Base-by-base conservation (phyloP, 352 stramenopile species). In the Phytophthora crassamura region DNA sequence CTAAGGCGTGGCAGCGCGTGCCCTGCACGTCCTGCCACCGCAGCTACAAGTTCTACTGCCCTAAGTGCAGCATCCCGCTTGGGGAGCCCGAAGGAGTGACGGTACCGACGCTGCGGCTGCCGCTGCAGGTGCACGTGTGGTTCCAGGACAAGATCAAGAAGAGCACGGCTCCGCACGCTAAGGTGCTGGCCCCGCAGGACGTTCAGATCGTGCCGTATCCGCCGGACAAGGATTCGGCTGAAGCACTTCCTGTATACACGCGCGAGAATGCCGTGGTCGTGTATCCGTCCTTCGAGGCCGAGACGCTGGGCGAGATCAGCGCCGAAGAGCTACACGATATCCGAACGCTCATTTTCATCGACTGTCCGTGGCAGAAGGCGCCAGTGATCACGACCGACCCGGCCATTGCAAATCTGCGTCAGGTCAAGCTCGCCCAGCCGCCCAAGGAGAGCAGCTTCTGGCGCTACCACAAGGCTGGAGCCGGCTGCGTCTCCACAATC, bases 91-190 rank as follows among this genome's bases (percentile, higher is more conserved):
- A 80, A 18, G 64, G 65, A 43, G 77, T 80, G 41, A 52, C 47
- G 10, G 83, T 91, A 28, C 88, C 88, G 30, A 51, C 66, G 36
- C 69, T 94, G 8, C 67, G 59, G 49, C 70, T 96, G 47, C 88
- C 88, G n/a, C 59, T 96, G 34, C 71, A 88, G 20, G 78, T 96
- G 16, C 77, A 94, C 65, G 86, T 96, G 45, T 89, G 82, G 77
- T 96, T 96, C 61, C 88, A 94, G 33, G 88, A 96, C 77, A 94
- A 96, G 54, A 77, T 90, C 56, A 93, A 93, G 69, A 96, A 96
- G 71, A 96, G 88, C 75, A 94, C 88, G 32, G 88, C 88, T 22
- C 84, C 88, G n/a, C 86, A 94, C 39, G 88, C 84, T 46, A 96
- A 94, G 64, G 77, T 93, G 30, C 59, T 96, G 16, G 86, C 88